Evolutionary conservation across 176 grass and related monocot genomes (phyloP), one percentile per base, ranked within the genome.

Genomic region (Elaeis guineensis): DNA sequence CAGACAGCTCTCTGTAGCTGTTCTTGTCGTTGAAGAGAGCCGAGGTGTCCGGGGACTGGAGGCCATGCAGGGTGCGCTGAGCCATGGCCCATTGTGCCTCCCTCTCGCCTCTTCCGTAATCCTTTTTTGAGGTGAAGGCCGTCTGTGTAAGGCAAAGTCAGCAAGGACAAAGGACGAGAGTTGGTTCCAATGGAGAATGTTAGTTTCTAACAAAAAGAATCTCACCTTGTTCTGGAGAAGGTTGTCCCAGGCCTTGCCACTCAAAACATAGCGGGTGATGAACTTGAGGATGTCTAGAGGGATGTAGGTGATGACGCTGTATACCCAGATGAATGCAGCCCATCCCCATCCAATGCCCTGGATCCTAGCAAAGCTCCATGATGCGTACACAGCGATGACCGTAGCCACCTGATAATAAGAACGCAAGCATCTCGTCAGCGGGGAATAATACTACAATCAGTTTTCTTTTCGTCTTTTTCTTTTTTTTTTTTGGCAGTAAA

Each of bases 261-360:
- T 91, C 51, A 97, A 84, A 50, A 83, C 77, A 54, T 91, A 97
- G 17, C 87, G 80, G 73, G 83, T 91, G 75, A 73, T 63, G 81
- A 97, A 97, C 87, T 97, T 97, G 65, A 97, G 87, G 44, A 97
- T 55, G 70, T 97, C 92, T 7, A 91, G 81, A 3, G 92, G 92
- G 58, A 97, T 4, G 92, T 91, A 97, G 63, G 92, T 97, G 69
- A 91, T 71, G 58, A 97, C 1, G 66, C 81, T 97, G 87, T 85
- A 97, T 0, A 53, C 63, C 92, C 92, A 97, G 78, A 97, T 91
- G 58, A 78, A 72, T 11, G 15, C 81, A 1, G 83, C 92, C 92
- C 92, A 97, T 0, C 84, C 84, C 92, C 92, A 97, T 3, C 92
- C 92, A 21, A 97, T 80, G 17, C 92, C 92, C 23, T 84, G 65